Evolutionary conservation across 495 filamentous ascomycete species (phyloP).

Genomic region (Xylaria telfairii): DNA sequence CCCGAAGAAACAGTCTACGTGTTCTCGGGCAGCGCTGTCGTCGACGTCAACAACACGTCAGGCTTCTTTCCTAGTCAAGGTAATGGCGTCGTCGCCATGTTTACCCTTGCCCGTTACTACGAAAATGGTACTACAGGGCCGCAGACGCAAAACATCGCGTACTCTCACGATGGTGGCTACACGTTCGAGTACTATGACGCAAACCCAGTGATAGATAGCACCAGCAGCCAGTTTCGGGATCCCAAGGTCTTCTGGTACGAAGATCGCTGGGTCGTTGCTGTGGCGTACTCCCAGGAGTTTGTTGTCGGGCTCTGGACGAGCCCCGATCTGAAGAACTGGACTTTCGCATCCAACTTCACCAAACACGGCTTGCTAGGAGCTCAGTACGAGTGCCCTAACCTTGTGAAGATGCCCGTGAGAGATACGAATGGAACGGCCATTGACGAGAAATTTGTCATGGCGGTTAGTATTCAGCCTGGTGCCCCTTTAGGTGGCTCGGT

Average conservation of each 20-base stretch:
- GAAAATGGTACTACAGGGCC: conserved; percentile 36
- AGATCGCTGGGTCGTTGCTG: conserved; percentile 57
- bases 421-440: conserved; percentile 13
- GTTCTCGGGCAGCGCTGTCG: conserved; percentile 59
- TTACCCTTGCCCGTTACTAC: conserved; percentile 52
- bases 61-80: conserved; percentile 59
- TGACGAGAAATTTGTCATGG: conserved; percentile 47
- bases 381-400: conserved; percentile 64
- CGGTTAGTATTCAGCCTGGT: no score
- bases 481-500: conserved; percentile 59
- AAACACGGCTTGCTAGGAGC: conserved; percentile 58
- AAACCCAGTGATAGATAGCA: conserved; percentile 59
- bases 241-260: conserved; percentile 63
- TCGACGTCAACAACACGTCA: conserved; percentile 63
- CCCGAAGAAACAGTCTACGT: conserved; percentile 56
- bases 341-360: conserved; percentile 59
- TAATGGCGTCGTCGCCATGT: conserved; percentile 62
- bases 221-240: conserved; percentile 61
- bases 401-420: conserved; percentile 52
- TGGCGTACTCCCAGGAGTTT: conserved; percentile 56
- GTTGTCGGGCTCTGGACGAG: conserved; percentile 61
- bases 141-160: conserved; percentile 62
- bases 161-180: conserved; percentile 61
- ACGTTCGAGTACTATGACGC: conserved; percentile 57
- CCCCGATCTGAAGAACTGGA: conserved; percentile 59